Conservation (phyloP, 305 asterid species). For the Solanum hybrid region DNA sequence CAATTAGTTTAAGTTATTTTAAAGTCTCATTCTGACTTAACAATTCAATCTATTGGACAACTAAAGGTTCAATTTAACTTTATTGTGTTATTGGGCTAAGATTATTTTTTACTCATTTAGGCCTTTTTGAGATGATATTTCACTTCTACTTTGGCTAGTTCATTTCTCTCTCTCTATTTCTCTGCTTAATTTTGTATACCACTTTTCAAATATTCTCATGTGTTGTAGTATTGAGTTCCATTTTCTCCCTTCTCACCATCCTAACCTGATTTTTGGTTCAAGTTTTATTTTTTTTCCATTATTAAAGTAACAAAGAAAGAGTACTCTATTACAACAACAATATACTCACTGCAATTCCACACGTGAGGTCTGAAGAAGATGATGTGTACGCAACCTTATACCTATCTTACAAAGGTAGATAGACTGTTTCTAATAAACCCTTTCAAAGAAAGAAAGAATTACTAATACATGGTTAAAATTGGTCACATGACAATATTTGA, state of each 20-base stretch:
- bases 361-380: background rate
- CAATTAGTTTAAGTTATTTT: background rate
- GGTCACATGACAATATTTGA: background rate
- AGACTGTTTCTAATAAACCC: background rate
- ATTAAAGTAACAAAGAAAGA: background rate
- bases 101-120: background rate
- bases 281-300: background rate
- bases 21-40: background rate
- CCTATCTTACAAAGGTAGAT: background rate
- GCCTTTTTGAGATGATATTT: background rate
- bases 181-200: background rate
- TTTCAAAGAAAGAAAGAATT: background rate
- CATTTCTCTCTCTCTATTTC: background rate
- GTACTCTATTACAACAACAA: background rate
- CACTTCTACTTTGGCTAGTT: background rate
- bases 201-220: background rate
- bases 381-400: background rate
- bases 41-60: background rate
- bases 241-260: too few relatives aligned
- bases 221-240: too few relatives aligned
- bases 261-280: background rate
- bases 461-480: too few relatives aligned
- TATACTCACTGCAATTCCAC: background rate
- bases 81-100: background rate
- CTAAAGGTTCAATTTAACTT: background rate